Evolutionary conservation across 371 early-diverging fungal genomes (phyloP).

Genomic region (Mucor plumbeus): DNA sequence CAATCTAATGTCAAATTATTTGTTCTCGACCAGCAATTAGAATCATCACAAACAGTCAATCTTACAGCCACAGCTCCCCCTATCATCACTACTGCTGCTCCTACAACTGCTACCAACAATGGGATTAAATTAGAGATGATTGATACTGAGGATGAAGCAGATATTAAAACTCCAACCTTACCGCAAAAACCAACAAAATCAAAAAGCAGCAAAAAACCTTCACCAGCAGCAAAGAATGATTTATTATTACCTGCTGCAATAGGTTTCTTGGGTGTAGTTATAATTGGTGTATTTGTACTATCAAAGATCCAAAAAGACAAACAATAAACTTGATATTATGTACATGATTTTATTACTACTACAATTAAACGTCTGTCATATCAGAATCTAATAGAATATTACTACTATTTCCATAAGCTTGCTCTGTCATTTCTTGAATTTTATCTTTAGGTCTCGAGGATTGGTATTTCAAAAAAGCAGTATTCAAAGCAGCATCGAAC

Average conservation of each 20-base stretch:
- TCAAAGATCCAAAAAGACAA: slow-evolving; percentile 18
- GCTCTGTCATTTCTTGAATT: background rate
- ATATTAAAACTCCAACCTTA: slow-evolving; percentile 4
- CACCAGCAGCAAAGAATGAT: slow-evolving; percentile 29
- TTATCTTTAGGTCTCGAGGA: background rate
- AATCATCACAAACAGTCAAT: background rate
- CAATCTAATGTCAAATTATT: slow-evolving; percentile 76
- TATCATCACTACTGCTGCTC: background rate
- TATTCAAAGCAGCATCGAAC: background rate
- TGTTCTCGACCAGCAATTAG: slow-evolving; percentile 46
- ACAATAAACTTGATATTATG: background rate
- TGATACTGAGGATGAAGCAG: slow-evolving; percentile 4
- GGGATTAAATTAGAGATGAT: background rate
- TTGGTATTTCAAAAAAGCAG: background rate
- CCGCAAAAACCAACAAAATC: slow-evolving; percentile 6
- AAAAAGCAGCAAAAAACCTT: background rate
- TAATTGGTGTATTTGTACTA: slow-evolving; percentile 52
- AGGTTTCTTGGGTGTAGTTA: slow-evolving; percentile 46
- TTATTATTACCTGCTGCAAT: slow-evolving; percentile 53
- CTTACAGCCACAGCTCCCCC: background rate
- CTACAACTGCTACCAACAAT: background rate
- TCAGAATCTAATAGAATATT: background rate
- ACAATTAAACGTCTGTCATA: background rate
- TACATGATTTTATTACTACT: background rate
- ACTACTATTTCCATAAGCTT: background rate